Conservation (phyloP, 352 stramenopile genomes). For the Pythium coloratum region DNA sequence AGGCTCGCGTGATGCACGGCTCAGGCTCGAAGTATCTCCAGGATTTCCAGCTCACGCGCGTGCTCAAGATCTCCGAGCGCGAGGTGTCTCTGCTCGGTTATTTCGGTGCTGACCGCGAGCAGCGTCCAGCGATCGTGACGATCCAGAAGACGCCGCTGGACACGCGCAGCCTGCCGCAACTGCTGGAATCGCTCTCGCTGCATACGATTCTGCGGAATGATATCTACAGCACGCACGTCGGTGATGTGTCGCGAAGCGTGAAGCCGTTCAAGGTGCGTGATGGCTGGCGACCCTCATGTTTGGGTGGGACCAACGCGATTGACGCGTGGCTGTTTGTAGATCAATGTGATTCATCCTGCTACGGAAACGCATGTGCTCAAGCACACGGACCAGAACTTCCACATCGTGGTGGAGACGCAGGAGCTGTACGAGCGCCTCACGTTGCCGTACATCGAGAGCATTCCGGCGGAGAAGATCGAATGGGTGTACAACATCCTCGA, state of each 20-base stretch:
- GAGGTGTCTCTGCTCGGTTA: slow-evolving; percentile 72
- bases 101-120: slow-evolving; percentile 60
- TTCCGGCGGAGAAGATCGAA: slow-evolving; percentile 74
- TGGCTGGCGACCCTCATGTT: background rate
- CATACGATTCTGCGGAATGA: slow-evolving; percentile 76
- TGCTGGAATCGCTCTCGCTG: slow-evolving; percentile 63
- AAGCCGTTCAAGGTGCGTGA: slow-evolving; percentile 71
- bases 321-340: slow-evolving; percentile 26
- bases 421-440: slow-evolving; percentile 77
- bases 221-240: slow-evolving; percentile 80
- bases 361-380: slow-evolving; percentile 80
- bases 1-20: slow-evolving; percentile 30
- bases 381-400: slow-evolving; percentile 80
- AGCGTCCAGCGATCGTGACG: slow-evolving; percentile 65
- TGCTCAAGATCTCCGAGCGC: slow-evolving; percentile 66
- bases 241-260: slow-evolving; percentile 60
- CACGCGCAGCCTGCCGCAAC: slow-evolving; percentile 33
- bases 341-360: slow-evolving; percentile 84
- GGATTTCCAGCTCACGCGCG: slow-evolving; percentile 57
- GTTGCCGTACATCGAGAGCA: slow-evolving; percentile 71
- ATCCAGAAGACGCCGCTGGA: slow-evolving; percentile 68
- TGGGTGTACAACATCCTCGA: slow-evolving; percentile 91
- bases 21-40: slow-evolving; percentile 42
- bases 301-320: background rate
- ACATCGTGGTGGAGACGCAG: slow-evolving; percentile 84